Evolutionary conservation across 257 asterid species (phyloP), one percentile per base, ranked within the genome.

Genomic region (Ajuga chamaepitys): DNA sequence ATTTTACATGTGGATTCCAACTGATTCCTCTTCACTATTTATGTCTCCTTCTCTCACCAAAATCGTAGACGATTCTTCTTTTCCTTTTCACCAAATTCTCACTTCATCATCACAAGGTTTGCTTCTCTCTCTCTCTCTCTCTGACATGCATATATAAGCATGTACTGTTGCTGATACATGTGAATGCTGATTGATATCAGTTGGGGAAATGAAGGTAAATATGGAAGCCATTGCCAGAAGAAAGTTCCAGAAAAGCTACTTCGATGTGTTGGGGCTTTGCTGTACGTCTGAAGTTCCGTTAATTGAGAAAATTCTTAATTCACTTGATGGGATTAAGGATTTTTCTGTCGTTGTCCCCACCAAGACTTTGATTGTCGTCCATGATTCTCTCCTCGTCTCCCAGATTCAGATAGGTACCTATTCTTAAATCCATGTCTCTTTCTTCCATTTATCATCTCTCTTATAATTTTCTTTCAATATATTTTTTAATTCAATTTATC

Each of bases 261-360:
- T 94, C 4, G 97, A 94, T 58, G 97, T 94, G 0, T 26, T 94
- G 81, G 99, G 99, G 0, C 76, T 94, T 3, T 76, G 81, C 64
- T 76, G 81, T 18, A n/a, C 77, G 0, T 76, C 81, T 4, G 81
- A 76, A 9, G 70, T 76, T 6, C 81, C 81, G 0, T 5, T 76
- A 48, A 47, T 76, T 1, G 81, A 76, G 22, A 71, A 38, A 34
- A 82, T 94, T 13, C 71, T 94, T 0, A 74, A 68, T 12, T 77
- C 92, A 13, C 80, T 89, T 9, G 82, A 88, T 0, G 99, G 99
- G 4, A 80, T 94, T 0, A 81, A 76, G 11, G 92, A 78, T 10
- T 83, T 86, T 17, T 77, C 95, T 0, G 92, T 94, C 0, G 50
- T 84, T 0, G 85, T 94, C 22, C 86, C 97, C 0, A 71, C 81